Conservation (phyloP, 371 early-diverging fungal species). For the Syncephalis plumigaleata region DNA sequence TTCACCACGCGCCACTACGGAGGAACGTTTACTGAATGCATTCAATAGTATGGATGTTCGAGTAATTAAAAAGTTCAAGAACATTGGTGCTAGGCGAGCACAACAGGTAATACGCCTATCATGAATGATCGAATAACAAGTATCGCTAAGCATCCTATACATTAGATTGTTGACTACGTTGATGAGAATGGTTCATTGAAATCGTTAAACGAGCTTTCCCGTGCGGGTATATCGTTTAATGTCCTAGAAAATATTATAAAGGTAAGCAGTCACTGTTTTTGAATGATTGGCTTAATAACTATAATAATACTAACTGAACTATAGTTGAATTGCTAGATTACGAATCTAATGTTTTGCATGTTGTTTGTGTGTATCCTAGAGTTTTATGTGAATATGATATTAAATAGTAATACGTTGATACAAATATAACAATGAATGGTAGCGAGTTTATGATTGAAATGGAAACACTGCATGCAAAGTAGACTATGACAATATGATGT, state of each 20-base stretch:
- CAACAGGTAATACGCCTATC: conserved; percentile 8
- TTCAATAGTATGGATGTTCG: conserved; percentile 33
- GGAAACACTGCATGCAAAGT: no score
- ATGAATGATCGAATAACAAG: background rate
- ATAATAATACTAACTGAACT: no score
- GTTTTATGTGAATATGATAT: no score
- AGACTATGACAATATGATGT: no score
- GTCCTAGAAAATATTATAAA: conserved; percentile 4
- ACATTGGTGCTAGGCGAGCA: conserved; percentile 46
- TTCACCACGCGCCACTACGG: background rate
- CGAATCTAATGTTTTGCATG: no score
- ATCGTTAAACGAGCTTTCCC: conserved; percentile 2
- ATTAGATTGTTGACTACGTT: conserved; percentile 24
- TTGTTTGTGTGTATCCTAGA: no score
- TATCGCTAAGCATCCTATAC: background rate
- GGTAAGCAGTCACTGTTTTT: no score
- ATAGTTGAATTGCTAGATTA: no score
- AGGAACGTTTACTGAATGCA: conserved; percentile 15
- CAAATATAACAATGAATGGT: no score
- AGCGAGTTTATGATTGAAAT: no score
- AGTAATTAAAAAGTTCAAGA: conserved; percentile 31
- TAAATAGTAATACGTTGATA: no score
- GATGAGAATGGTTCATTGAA: conserved; percentile 11
- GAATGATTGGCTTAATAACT: no score
- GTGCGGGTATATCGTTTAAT: conserved; percentile 5